Percentiles rank a stretch among this genome's conserved stretches.
Conservation (phyloP, 139 green algal species). For the Chlamydomonas sp. region DNA sequence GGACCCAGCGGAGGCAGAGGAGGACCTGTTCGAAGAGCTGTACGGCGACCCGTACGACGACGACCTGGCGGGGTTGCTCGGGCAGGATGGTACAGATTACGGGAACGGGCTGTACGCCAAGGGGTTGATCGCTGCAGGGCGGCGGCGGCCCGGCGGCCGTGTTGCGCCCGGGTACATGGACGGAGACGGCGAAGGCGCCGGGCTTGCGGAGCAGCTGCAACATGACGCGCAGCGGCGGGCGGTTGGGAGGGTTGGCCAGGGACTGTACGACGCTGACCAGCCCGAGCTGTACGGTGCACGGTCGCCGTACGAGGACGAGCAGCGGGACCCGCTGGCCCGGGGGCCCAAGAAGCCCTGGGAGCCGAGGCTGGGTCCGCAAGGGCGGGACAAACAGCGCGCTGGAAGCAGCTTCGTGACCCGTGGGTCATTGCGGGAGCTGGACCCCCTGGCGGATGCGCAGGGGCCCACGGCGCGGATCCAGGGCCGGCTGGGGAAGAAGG, state of each 20-base stretch:
- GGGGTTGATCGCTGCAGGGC: too few species aligned
- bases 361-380: neutral
- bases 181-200: neutral
- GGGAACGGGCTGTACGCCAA: neutral
- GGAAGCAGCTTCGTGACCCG: neutral
- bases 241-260: too few species aligned
- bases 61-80: too few species aligned
- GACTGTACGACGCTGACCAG: neutral
- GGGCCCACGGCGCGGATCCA: neutral
- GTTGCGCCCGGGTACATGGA: neutral
- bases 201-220: neutral
- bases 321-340: neutral
- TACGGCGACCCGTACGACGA: neutral
- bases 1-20: constrained; percentile 1
- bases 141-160: too few species aligned
- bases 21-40: neutral
- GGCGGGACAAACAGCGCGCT: neutral
- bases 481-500: too few species aligned
- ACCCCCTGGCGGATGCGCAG: neutral
- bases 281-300: neutral
- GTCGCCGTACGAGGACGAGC: too few species aligned
- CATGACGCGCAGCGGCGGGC: neutral
- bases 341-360: neutral
- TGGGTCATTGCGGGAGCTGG: neutral
- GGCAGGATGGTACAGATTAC: neutral